Conservation (phyloP, 768 basidiomycete species). For the Polyporus arcularius region DNA sequence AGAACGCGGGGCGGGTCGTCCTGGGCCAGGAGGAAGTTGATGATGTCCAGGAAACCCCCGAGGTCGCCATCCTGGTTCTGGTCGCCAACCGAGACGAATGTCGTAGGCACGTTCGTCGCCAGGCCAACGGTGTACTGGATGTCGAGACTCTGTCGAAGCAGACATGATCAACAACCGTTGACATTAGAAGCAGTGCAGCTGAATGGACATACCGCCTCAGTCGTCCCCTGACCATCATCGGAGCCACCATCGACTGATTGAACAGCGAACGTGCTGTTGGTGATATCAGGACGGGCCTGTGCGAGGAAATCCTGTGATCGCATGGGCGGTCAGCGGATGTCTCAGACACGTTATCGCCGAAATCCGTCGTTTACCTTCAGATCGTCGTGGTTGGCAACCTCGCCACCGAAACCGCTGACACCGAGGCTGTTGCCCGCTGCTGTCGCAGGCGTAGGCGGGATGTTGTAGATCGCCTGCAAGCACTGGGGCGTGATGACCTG, state of each 20-base stretch:
- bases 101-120: constrained; percentile 34
- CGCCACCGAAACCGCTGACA: constrained; percentile 35
- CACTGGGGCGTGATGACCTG: constrained; percentile 24
- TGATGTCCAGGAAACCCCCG: constrained; percentile 37
- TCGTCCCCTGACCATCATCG: constrained; percentile 37
- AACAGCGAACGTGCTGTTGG: constrained; percentile 26
- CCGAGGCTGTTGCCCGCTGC: constrained; percentile 29
- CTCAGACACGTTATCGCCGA: neutral
- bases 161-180: constrained; percentile 44
- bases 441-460: constrained; percentile 24
- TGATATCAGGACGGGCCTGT: constrained; percentile 24
- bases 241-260: constrained; percentile 32
- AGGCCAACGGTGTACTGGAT: constrained; percentile 40
- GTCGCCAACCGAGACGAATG: constrained; percentile 37
- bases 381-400: constrained; percentile 34
- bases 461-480: constrained; percentile 17
- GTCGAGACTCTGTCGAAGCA: constrained; percentile 33
- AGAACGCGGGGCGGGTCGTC: constrained; percentile 32
- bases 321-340: neutral
- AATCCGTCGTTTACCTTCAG: constrained; percentile 20
- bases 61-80: constrained; percentile 30
- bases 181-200: neutral
- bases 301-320: constrained; percentile 29
- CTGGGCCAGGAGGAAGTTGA: constrained; percentile 30
- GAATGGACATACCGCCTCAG: constrained; percentile 30